These are phyloP conservation scores for Phytopythium chamaehyphon DNA, from an alignment of 352 stramenopile genomes.

Conservation along the genomic window DNA sequence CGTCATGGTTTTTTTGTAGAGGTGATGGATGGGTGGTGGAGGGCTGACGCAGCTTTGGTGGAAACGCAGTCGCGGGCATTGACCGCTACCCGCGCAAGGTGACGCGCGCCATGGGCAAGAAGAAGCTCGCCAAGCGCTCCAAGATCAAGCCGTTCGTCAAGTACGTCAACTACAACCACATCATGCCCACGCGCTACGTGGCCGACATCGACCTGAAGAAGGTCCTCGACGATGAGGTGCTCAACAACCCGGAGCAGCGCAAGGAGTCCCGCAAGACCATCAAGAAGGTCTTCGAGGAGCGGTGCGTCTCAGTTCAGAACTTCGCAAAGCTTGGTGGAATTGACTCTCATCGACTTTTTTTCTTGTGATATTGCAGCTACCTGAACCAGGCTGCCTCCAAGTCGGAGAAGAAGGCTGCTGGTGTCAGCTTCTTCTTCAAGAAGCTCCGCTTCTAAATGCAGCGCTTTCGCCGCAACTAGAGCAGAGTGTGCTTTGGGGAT, in stretches of 20 bases:
- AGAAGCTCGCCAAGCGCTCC: slow-evolving; percentile 96
- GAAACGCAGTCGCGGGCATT: slow-evolving; percentile 88
- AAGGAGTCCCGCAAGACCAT: slow-evolving; percentile 97
- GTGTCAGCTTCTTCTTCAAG: slow-evolving; percentile 99
- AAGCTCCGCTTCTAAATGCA: slow-evolving; percentile 98
- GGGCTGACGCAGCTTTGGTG: not conserved
- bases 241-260: slow-evolving; percentile 77
- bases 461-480: slow-evolving; percentile 36
- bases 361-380: slow-evolving; percentile 31
- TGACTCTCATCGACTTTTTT: not conserved
- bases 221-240: slow-evolving; percentile 90
- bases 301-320: slow-evolving; percentile 76
- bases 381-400: slow-evolving; percentile 95
- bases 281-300: slow-evolving; percentile 99
- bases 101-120: slow-evolving; percentile 95
- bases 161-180: slow-evolving; percentile 99
- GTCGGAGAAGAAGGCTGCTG: slow-evolving; percentile 97
- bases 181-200: slow-evolving; percentile 99
- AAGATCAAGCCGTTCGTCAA: slow-evolving; percentile 99
- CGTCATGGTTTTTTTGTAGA: not conserved
- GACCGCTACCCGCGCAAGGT: slow-evolving; percentile 96
- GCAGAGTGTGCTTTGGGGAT: slow-evolving; percentile 37
- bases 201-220: slow-evolving; percentile 99
- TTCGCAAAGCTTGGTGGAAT: too few relatives aligned
- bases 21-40: not conserved